Conservation (phyloP, 352 stramenopile species). For the Phytopythium oedochilum region DNA sequence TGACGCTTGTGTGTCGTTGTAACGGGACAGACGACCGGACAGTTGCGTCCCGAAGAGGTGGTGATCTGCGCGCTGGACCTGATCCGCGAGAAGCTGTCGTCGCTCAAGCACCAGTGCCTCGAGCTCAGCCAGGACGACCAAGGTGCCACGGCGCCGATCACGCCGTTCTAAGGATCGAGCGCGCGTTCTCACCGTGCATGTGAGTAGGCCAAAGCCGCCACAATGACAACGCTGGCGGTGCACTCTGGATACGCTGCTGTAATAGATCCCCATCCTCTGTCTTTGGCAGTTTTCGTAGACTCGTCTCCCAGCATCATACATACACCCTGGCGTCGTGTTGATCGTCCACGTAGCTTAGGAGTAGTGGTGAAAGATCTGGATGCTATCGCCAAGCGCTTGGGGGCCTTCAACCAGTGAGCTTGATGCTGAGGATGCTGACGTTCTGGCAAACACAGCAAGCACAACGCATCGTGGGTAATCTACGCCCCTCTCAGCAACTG, state of each 20-base stretch:
- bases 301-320: no score
- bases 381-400: constrained; percentile 38
- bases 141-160: constrained; percentile 52
- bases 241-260: constrained; percentile 5
- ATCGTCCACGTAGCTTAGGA: constrained; percentile 16
- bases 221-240: neutral
- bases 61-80: constrained; percentile 85
- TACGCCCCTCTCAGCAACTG: neutral
- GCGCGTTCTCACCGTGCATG: neutral
- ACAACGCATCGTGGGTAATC: neutral
- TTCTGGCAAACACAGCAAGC: neutral
- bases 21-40: constrained; percentile 61
- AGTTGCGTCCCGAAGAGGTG: constrained; percentile 80
- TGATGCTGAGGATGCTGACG: constrained; percentile 3
- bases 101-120: constrained; percentile 83
- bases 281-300: no score
- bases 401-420: constrained; percentile 30
- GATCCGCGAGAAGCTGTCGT: constrained; percentile 83
- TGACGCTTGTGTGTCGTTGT: neutral
- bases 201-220: neutral
- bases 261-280: constrained; percentile 4
- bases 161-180: constrained; percentile 61
- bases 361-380: constrained; percentile 66
- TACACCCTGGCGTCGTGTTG: neutral
- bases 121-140: constrained; percentile 83